Base-by-base conservation (phyloP, 140 eudicot genomes). In the Anethum foeniculum region DNA sequence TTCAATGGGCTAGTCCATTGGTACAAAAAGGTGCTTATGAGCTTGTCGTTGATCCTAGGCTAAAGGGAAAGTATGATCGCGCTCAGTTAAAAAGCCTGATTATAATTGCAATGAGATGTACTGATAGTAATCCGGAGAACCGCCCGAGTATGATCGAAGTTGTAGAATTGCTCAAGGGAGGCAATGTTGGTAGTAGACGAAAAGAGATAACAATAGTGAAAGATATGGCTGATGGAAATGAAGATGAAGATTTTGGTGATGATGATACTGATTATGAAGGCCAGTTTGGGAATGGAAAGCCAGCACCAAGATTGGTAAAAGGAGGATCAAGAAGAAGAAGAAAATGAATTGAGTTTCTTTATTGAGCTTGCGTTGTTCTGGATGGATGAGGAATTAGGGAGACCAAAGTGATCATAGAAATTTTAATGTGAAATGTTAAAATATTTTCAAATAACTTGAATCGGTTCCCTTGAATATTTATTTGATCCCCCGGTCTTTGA, bases 141-240 rank as follows among this genome's bases (percentile, higher is more conserved):
- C 85, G 97, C 81, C 97, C 97, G 7, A 91, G 87, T 76, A 93
- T 93, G 97, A 10, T 77, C 64, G 94, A 93, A 65, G 94, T 91
- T 43, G 96, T 86, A 73, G 91, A 73, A 15, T 83, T 90, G 94
- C 87, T 91, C 39, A 89, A 86, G 81, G 82, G 81, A 30, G 94
- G 96, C 15, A 34, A 19, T 10, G 81, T 65, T 6, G 86, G 90
- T 54, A 80, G 84, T 25, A 81, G 87, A 80, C 86, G 71, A 76
- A 90, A 79, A 56, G 89, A 85, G 68, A 84, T 86, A 18, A 74
- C 52, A 21, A 81, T 82, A 1, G 85, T 83, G 36, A 86, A 82
- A 75, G 88, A 77, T 76, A 43, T 13, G 11, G 88, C 49, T 16
- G 85, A 85, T 79, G 91, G 81, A 47, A 77, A 83, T 30, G 92